Conservation (phyloP, 2,329 filamentous ascomycete genomes). For the Cladosporium sp. region DNA sequence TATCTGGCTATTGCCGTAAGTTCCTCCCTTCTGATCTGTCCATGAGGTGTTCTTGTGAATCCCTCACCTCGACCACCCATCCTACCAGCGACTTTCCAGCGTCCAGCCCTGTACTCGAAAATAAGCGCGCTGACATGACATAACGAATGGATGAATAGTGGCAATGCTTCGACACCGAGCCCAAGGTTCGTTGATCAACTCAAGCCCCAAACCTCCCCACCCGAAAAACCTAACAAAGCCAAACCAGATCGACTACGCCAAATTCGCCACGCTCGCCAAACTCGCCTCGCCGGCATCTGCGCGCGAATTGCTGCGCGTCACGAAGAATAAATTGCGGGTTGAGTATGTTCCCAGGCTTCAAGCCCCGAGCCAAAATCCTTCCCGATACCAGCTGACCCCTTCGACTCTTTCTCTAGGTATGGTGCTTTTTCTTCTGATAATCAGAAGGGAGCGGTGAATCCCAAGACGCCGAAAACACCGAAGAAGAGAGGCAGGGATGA, state of each 20-base stretch:
- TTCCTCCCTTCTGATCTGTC: too few relatives aligned
- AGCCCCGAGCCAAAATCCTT: not conserved
- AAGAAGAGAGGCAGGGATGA: slow-evolving; percentile 1
- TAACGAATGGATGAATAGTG: too few relatives aligned
- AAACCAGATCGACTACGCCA: slow-evolving; percentile 31
- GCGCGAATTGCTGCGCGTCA: slow-evolving; percentile 31
- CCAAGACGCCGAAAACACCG: not conserved
- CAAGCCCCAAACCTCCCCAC: not conserved
- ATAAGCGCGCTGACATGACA: too few relatives aligned
- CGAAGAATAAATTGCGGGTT: slow-evolving; percentile 31
- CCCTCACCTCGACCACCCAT: not conserved
- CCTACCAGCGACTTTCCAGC: not conserved
- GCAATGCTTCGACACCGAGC: slow-evolving; percentile 31
- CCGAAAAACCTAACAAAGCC: not conserved
- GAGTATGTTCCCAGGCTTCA: slow-evolving; percentile 26
- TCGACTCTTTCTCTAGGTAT: slow-evolving; percentile 1
- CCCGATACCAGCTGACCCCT: too few relatives aligned
- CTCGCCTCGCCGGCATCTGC: slow-evolving; percentile 25
- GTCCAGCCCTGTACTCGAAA: too few relatives aligned
- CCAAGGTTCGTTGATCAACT: slow-evolving; percentile 22
- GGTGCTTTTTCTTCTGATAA: slow-evolving; percentile 3
- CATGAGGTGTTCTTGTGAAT: too few relatives aligned
- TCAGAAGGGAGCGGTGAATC: not conserved
- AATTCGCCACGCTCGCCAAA: slow-evolving; percentile 27
- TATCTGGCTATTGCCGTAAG: slow-evolving; percentile 25